Base-by-base conservation (phyloP, 2,329 filamentous ascomycete species). In the Byssothecium circinans region DNA sequence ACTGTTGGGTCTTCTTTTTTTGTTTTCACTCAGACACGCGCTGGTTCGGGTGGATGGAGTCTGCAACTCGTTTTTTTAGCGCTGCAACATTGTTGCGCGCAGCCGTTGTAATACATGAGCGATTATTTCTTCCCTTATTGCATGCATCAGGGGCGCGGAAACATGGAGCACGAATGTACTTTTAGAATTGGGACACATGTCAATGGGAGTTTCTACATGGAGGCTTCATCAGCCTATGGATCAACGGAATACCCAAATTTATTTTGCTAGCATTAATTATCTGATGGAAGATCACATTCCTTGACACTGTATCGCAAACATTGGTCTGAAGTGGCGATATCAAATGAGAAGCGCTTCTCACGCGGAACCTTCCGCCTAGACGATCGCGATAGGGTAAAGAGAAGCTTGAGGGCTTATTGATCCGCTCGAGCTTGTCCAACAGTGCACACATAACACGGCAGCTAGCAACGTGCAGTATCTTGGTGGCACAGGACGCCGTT, bases 1-100 rank as follows among this genome's bases (percentile, higher is more conserved):
- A 62, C 55, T 43, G 29, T 53, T 49, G 45, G 57, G 56, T 52
- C 51, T 48, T 54, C 53, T 60, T 53, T 51, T 56, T 55, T 48
- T 51, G 48, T 42, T 53, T 54, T 54, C n/a, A n/a, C 52, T 60
- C 56, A 42, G 27, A 65, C 66, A 68, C 65, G 45, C 65, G 67
- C 67, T 61, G 66, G 67, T 54, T 61, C 66, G 66, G 61, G 67
- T 69, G 61, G 53, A 65, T 47, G 63, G 61, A 63, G 60, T 54
- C 52, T 49, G 51, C 51, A 52, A 58, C 40, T 49, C 47, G 47
- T 52, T 48, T 53, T 53, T 56, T 67, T 61, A 58, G 57, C 56
- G 61, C 54, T 66, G 51, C 47, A 60, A 50, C 47, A 60, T 60
- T 47, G 41, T 37, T 52, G 49, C 52, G 41, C 53, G 57, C 54